Evolutionary conservation across 176 grass and related monocot species (phyloP).

Genomic region (Oryza brachyantha): DNA sequence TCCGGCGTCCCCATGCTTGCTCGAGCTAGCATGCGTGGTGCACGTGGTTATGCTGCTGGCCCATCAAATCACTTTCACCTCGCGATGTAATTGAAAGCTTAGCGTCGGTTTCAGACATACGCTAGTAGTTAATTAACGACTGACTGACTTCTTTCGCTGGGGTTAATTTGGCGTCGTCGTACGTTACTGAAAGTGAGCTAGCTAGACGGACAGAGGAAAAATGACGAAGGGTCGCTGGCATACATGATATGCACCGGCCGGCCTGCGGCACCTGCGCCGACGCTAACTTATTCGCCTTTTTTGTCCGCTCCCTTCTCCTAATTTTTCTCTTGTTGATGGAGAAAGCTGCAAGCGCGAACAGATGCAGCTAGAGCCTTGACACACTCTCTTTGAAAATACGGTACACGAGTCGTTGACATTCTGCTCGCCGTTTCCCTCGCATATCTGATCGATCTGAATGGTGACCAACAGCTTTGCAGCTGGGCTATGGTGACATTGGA

Average conservation of each 20-base stretch:
- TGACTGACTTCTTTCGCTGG: background rate
- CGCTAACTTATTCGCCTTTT: background rate
- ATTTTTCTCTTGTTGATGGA: background rate
- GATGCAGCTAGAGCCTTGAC: background rate
- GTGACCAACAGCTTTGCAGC: background rate
- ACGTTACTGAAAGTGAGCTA: background rate
- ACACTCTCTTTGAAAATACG: background rate
- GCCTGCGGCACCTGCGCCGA: background rate
- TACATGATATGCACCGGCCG: background rate
- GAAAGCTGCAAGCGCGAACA: conserved; percentile 17
- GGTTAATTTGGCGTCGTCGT: background rate
- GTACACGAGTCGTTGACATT: conserved; percentile 6
- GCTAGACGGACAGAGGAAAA: background rate
- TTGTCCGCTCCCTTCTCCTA: background rate
- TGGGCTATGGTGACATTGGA: background rate
- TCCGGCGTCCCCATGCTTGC: background rate
- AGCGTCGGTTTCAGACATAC: background rate
- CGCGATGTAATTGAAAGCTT: background rate
- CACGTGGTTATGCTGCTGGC: background rate
- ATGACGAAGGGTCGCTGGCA: background rate
- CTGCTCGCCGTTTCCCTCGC: background rate
- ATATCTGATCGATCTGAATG: background rate
- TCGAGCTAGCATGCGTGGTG: background rate
- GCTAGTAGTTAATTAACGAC: background rate
- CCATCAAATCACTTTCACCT: background rate